These are phyloP conservation scores for Hippophae rhamnoides DNA, from an alignment of 306 rosid genomes.

Conservation along the genomic window DNA sequence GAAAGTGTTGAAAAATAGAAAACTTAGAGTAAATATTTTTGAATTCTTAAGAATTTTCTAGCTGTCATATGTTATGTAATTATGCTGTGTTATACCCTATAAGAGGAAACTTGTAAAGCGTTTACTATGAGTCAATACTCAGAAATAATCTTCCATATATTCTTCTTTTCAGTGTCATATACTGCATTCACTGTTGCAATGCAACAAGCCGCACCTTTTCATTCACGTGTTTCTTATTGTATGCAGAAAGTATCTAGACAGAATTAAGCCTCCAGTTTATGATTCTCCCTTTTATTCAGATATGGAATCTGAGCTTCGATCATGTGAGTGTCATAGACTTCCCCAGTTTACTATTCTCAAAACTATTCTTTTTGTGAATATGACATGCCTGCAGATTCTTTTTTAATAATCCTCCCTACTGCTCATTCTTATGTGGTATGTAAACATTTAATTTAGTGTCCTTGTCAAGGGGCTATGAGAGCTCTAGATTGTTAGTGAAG, in stretches of 20 bases:
- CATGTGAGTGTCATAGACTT: conserved; percentile 39
- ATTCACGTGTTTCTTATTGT: conserved; percentile 4
- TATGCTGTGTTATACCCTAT: too few relatives aligned
- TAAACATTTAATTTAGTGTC: background rate
- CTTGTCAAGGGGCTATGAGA: conserved; percentile 45
- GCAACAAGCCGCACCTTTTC: background rate
- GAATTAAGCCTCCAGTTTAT: conserved; percentile 29
- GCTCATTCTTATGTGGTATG: background rate
- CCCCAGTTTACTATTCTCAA: background rate
- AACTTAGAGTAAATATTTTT: too few relatives aligned
- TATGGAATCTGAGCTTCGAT: conserved; percentile 35
- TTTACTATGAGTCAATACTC: too few relatives aligned
- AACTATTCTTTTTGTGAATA: background rate
- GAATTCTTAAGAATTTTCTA: too few relatives aligned
- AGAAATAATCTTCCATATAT: too few relatives aligned
- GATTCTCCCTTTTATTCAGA: conserved; percentile 25
- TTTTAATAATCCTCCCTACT: too few relatives aligned
- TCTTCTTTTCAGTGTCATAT: background rate
- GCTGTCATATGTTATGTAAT: too few relatives aligned
- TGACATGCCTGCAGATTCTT: too few relatives aligned
- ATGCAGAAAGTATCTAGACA: conserved; percentile 54
- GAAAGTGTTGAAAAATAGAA: too few relatives aligned
- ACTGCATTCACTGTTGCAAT: background rate
- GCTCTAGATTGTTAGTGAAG: conserved; percentile 33
- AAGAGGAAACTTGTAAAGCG: too few relatives aligned